phyloP scores from a whole-genome alignment of 768 basidiomycete genomes.

The Lentinula detonsa region DNA sequence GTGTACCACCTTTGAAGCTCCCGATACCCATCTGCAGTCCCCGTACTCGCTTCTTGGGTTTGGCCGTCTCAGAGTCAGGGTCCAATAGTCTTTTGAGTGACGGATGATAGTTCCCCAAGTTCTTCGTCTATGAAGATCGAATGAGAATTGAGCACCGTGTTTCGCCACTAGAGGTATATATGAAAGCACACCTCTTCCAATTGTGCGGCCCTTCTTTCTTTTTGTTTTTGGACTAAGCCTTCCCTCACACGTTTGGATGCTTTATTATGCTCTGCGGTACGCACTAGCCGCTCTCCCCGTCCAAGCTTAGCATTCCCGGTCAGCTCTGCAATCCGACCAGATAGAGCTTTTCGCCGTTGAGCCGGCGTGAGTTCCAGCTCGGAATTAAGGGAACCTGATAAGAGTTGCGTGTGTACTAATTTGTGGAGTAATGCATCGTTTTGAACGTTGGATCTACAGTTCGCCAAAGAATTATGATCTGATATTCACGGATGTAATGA shows the following conservation, averaged over 20 bases:
- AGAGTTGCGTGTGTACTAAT: slow-evolving; percentile 71
- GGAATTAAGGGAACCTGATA: slow-evolving; percentile 66
- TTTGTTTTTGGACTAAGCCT: slow-evolving; percentile 59
- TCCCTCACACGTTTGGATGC: slow-evolving; percentile 70
- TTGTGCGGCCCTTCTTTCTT: slow-evolving; percentile 43
- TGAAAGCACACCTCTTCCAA: slow-evolving; percentile 60
- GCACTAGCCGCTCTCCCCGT: slow-evolving; percentile 61
- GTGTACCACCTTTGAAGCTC: slow-evolving; percentile 61
- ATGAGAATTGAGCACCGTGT: slow-evolving; percentile 5
- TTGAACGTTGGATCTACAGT: slow-evolving; percentile 57
- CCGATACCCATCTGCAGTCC: slow-evolving; percentile 80
- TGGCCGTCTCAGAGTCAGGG: slow-evolving; percentile 19
- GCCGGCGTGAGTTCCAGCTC: slow-evolving; percentile 60
- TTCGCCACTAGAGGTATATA: neutral
- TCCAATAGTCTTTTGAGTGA: slow-evolving; percentile 65
- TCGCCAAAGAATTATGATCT: neutral
- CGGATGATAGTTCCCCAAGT: slow-evolving; percentile 82
- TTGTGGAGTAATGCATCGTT: slow-evolving; percentile 78
- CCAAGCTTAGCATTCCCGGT: slow-evolving; percentile 65
- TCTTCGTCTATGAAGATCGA: slow-evolving; percentile 55
- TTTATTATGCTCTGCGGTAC: slow-evolving; percentile 58
- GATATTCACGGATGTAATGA: neutral
- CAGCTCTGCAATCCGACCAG: slow-evolving; percentile 72
- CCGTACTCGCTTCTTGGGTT: slow-evolving; percentile 43
- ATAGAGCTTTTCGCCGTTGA: slow-evolving; percentile 66